Percentiles rank a stretch among this genome's conserved stretches.
Evolutionary conservation across 495 filamentous ascomycete species (phyloP).

Genomic region (Podospora pseudocomata): DNA sequence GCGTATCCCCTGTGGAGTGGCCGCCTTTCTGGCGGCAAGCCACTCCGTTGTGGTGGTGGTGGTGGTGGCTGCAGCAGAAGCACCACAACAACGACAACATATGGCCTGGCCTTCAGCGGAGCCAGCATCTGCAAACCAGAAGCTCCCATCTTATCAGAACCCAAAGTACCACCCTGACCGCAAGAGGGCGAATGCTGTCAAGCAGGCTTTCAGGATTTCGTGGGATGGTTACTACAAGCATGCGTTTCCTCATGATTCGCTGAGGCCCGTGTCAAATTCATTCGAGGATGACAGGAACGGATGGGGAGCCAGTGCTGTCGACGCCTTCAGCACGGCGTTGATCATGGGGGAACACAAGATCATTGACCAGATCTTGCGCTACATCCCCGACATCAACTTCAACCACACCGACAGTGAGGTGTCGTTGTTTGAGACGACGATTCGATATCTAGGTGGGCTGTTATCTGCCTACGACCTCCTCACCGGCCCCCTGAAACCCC

Average conservation of each 20-base stretch:
- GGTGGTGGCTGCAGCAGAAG: neutral
- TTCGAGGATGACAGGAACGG: constrained; percentile 74
- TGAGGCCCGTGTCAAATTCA: constrained; percentile 63
- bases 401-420: constrained; percentile 54
- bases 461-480: constrained; percentile 78
- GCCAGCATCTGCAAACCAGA: neutral
- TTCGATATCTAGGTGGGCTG: constrained; percentile 79
- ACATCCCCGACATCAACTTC: constrained; percentile 67
- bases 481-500: constrained; percentile 59
- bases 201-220: constrained; percentile 68
- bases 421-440: constrained; percentile 86
- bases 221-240: constrained; percentile 81
- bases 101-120: neutral
- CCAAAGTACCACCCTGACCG: constrained; percentile 30
- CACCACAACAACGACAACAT: constrained; percentile 2
- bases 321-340: constrained; percentile 76
- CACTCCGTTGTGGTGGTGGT: constrained; percentile 7
- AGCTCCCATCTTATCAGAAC: neutral
- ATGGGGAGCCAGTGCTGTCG: constrained; percentile 83
- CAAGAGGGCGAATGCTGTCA: constrained; percentile 59
- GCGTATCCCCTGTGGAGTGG: constrained; percentile 1
- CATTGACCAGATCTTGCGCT: constrained; percentile 65
- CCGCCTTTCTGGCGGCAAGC: constrained; percentile 5
- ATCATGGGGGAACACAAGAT: constrained; percentile 69
- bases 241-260: constrained; percentile 75